Base-by-base conservation (phyloP, 2,329 filamentous ascomycete species). In the Fusarium bulbicola region DNA sequence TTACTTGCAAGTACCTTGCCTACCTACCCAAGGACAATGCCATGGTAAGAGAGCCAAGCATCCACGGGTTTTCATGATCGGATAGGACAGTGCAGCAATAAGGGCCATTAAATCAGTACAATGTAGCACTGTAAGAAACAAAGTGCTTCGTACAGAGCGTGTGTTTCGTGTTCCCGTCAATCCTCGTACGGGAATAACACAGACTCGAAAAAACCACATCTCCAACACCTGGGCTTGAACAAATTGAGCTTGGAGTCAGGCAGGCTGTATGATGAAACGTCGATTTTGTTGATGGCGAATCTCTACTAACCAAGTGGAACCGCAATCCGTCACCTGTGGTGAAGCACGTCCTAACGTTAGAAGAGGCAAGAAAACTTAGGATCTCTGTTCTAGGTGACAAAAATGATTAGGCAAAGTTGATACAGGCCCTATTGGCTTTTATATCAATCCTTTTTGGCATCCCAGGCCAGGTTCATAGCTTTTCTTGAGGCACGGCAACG, bases 241-340 rank as follows among this genome's bases (percentile, higher is more conserved):
- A 24, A 53, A 45, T 63, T 40, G 52, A 56, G 43, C n/a, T 40
- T 66, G 40, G 24, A 39, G 52, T 46, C 52, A 39, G 46, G 43
- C 47, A 59, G 50, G 63, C 56, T 70, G 56, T 50, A 68, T 59
- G 62, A 64, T 73, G 71, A 73, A 75, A 74, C 60, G 59, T 75
- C 46, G 45, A 74, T 59, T 59, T 67, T 67, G 54, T 59, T 67
- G 54, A 68, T 56, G 59, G 59, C 39, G 39, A 53, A 59, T 65
- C 46, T 39, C 58, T 39, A 46, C 56, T 15, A 39, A 63, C 52
- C 14, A 49, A 61, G 67, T 72, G 73, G 68, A 68, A 49, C 45
- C 40, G 26, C 26, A 39, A 39, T 32, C 40, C 59, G 46, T 65
- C 40, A 63, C 43, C 40, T 36, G 49, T 36, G 30, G 47, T 52